Evolutionary conservation across 2,329 filamentous ascomycete genomes (phyloP), one percentile per base, ranked within the genome.

Genomic region (Onygenales sp.): DNA sequence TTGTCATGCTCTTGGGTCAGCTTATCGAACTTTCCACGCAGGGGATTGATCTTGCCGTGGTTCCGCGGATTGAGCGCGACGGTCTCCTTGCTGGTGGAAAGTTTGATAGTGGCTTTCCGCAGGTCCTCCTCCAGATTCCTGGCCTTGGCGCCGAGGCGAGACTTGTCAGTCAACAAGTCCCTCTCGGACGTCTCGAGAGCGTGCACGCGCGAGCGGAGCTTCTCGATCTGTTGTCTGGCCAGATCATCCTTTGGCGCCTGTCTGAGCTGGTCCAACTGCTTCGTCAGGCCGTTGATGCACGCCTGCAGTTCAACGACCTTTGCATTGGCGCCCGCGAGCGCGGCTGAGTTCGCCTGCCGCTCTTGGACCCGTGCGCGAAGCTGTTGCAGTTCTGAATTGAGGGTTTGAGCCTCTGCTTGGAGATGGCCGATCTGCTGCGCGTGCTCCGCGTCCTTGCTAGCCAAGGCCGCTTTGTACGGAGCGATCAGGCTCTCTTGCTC

Each of bases 31-130:
- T 48, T 27, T 39, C 36, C 36, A n/a, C 9, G 36, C 36, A 39
- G 36, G 36, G 36, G 36, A 39, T 39, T 9, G 9, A 39, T 39
- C 36, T 27, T n/a, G 36, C 36, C 36, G 9, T 39, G 36, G 36
- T n/a, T 39, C 13, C 13, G 21, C 21, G 21, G 21, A 39, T 39
- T 39, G 36, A 39, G 36, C 9, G 45, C 17, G 10, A 11, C 43
- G 17, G 35, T 32, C 35, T 53, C 43, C 35, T 61, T 58, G 21
- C 60, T 64, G 43, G 54, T n/a, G 6, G 57, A 53, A 43, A 62
- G 21, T 27, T 27, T 27, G 21, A 27, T 58, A 2, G 44, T 55
- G 10, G 63, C 57, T 44, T 57, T 58, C 33, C 52, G 57, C 27
- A 54, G 56, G 38, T 64, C 54, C 1, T 48, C 57, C 42, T 60